Conservation (phyloP, 2,329 filamentous ascomycete species). For the Zasmidium angulare region DNA sequence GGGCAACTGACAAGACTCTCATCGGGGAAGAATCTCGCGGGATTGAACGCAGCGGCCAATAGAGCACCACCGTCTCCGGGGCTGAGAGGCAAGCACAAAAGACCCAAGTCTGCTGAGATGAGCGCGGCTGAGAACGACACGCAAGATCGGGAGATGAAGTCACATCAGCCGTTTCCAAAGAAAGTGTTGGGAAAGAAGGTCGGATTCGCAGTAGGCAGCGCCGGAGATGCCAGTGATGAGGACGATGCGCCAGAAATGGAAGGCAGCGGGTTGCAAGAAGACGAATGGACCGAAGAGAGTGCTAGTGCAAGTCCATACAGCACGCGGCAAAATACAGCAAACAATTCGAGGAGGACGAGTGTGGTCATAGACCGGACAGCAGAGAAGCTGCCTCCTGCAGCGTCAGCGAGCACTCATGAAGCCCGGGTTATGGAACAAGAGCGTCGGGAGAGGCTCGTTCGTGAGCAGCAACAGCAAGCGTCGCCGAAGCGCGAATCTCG, state of each 20-base stretch:
- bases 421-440: neutral
- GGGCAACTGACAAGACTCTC: slow-evolving; percentile 45
- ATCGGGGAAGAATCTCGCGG: slow-evolving; percentile 39
- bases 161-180: slow-evolving; percentile 15
- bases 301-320: slow-evolving; percentile 37
- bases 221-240: slow-evolving; percentile 25
- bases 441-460: neutral
- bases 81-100: slow-evolving; percentile 31
- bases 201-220: slow-evolving; percentile 34
- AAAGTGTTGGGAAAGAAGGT: slow-evolving; percentile 29
- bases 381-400: slow-evolving; percentile 16
- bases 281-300: slow-evolving; percentile 40
- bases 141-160: slow-evolving; percentile 31
- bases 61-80: slow-evolving; percentile 29
- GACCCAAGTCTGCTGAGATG: slow-evolving; percentile 33
- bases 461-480: neutral
- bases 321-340: slow-evolving; percentile 37
- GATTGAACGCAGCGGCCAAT: slow-evolving; percentile 16
- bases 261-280: slow-evolving; percentile 32
- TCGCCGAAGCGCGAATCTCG: too few species aligned
- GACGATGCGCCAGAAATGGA: slow-evolving; percentile 31
- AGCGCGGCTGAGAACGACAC: slow-evolving; percentile 27
- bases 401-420: neutral
- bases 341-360: slow-evolving; percentile 36
- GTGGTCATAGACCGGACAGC: slow-evolving; percentile 21